Evolutionary conservation across 768 basidiomycete species (phyloP).

Genomic region (Pleurotus tuoliensis): DNA sequence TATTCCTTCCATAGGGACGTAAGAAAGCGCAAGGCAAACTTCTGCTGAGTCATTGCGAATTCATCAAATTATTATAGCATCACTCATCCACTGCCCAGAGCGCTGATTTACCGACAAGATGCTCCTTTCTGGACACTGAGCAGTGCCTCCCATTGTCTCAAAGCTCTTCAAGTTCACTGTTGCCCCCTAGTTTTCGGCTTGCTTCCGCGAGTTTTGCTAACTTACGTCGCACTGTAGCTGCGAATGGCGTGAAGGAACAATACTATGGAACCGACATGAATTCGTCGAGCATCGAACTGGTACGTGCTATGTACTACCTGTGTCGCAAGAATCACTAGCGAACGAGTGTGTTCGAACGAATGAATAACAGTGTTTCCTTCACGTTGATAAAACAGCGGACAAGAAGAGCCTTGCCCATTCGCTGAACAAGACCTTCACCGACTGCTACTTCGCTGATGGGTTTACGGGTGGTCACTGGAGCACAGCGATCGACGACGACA

Average conservation of each 20-base stretch:
- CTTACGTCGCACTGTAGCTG: slow-evolving; percentile 12
- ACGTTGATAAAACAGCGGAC: slow-evolving; percentile 10
- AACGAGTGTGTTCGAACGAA: neutral
- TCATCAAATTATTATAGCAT: no score
- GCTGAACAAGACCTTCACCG: slow-evolving; percentile 19
- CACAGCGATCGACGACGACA: slow-evolving; percentile 15
- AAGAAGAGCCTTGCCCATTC: slow-evolving; percentile 10
- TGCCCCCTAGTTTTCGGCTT: slow-evolving; percentile 11
- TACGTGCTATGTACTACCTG: slow-evolving; percentile 4
- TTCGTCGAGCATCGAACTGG: slow-evolving; percentile 11
- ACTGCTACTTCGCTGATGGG: slow-evolving; percentile 18
- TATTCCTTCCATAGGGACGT: no score
- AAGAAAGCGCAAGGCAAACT: no score
- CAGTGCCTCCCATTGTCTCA: slow-evolving; percentile 17
- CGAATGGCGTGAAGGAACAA: slow-evolving; percentile 17
- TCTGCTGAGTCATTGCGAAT: no score
- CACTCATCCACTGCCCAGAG: no score
- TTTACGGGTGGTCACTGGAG: slow-evolving; percentile 19
- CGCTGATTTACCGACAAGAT: no score
- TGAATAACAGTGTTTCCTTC: slow-evolving; percentile 8
- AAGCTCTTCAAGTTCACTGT: slow-evolving; percentile 15
- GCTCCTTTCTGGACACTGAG: no score
- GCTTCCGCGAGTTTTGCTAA: slow-evolving; percentile 11
- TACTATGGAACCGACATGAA: slow-evolving; percentile 16
- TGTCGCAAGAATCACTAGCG: neutral